A percentile compares a stretch with the other conserved stretches of the same genome.
Evolutionary conservation across 306 rosid species (phyloP).

Genomic region (Rosa chinensis): DNA sequence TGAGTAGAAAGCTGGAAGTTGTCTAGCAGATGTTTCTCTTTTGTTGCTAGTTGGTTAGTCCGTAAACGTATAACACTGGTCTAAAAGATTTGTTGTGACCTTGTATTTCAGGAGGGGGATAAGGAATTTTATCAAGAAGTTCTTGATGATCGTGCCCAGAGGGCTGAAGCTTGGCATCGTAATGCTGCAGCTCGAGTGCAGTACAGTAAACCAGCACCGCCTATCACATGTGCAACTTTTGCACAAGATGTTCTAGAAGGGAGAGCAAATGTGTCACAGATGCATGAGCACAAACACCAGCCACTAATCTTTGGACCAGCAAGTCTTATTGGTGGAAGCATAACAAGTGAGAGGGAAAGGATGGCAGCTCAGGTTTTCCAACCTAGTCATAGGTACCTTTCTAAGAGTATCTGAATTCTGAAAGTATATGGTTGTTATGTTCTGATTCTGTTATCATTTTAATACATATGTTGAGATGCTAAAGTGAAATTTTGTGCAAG

Average conservation of each 20-base stretch:
- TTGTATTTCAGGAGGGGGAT: slow-evolving; percentile 65
- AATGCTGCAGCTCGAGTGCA: slow-evolving; percentile 59
- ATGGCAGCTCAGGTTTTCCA: slow-evolving; percentile 95
- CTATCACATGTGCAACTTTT: slow-evolving; percentile 94
- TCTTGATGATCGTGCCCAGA: slow-evolving; percentile 79
- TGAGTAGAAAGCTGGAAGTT: neutral
- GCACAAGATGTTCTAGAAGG: slow-evolving; percentile 99
- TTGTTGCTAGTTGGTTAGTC: neutral
- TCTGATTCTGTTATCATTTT: neutral
- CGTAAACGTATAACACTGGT: neutral
- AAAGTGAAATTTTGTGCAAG: slow-evolving; percentile 46
- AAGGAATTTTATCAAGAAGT: slow-evolving; percentile 60
- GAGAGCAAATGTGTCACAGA: slow-evolving; percentile 73
- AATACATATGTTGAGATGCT: slow-evolving; percentile 24
- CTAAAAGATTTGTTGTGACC: neutral
- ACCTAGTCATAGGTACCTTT: slow-evolving; percentile 55
- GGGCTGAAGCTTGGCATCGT: slow-evolving; percentile 85
- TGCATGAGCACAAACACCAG: slow-evolving; percentile 93
- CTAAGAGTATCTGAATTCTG: neutral
- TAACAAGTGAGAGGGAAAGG: slow-evolving; percentile 80
- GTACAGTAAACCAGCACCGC: slow-evolving; percentile 61
- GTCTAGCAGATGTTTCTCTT: neutral
- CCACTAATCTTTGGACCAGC: slow-evolving; percentile 90
- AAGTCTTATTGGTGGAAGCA: slow-evolving; percentile 76
- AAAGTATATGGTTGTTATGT: neutral